Percentiles rank a stretch among this genome's conserved stretches.
Conservation (phyloP, 768 basidiomycete genomes). For the Grammothele lineata region DNA sequence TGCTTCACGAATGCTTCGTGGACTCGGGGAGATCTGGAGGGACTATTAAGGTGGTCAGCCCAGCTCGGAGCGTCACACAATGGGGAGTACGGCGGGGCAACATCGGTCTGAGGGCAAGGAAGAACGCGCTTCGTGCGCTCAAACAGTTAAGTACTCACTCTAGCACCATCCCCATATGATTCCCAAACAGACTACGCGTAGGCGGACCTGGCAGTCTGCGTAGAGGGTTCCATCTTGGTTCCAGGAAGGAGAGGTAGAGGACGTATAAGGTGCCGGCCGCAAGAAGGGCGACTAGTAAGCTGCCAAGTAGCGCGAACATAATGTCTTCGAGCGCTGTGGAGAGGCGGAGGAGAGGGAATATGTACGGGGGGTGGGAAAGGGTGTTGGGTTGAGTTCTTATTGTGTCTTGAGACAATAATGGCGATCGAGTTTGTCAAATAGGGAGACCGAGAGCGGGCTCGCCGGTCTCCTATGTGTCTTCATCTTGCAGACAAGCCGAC, state of each 20-base stretch:
- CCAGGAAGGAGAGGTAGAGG: slow-evolving; percentile 26
- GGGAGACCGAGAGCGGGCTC: no score
- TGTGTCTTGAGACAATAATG: no score
- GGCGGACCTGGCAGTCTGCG: slow-evolving; percentile 60
- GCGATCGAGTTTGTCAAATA: no score
- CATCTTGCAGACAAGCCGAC: no score
- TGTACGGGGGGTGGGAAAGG: no score
- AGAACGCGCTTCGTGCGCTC: neutral
- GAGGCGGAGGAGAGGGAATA: no score
- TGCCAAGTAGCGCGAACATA: no score
- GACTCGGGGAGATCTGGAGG: slow-evolving; percentile 44
- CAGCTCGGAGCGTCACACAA: no score
- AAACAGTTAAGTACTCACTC: slow-evolving; percentile 43
- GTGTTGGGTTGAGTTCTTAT: no score
- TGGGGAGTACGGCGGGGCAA: neutral
- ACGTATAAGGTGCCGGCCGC: slow-evolving; percentile 12
- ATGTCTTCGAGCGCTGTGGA: no score
- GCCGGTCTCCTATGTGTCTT: no score
- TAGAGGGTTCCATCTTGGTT: slow-evolving; percentile 39
- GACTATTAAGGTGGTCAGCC: slow-evolving; percentile 35
- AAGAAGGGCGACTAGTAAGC: neutral
- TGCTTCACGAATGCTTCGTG: slow-evolving; percentile 50
- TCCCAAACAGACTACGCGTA: slow-evolving; percentile 40
- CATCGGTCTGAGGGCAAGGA: neutral
- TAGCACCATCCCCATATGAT: slow-evolving; percentile 52